Base-by-base conservation (phyloP, 140 eudicot genomes). In the Bidens hawaiensis region DNA sequence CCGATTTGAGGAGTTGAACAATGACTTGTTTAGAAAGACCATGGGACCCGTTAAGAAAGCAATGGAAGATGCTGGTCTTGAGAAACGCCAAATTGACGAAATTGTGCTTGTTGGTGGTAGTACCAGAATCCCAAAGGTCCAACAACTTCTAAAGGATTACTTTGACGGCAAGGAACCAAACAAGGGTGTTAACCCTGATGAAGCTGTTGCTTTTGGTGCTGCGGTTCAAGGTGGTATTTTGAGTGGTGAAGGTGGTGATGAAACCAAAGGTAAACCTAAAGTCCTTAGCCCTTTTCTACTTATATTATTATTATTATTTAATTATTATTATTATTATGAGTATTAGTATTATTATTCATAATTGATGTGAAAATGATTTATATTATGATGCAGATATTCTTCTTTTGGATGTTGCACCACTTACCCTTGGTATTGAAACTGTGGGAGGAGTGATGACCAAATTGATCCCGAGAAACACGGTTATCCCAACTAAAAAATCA, bases 51-150 rank as follows among this genome's bases (percentile, higher is more conserved):
- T 84, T 28, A 81, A 84, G 82, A 84, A 84, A 69, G 93, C 93
- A 1, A 80, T 84, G 93, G 93, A 84, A 9, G 93, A 84, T 23
- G 84, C 93, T 23, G 82, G 84, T 0, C 24, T 84, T 26, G 70
- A 84, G 76, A 84, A 84, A 48, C 61, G 47, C 64, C 84, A 84
- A 76, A 84, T 84, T 48, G 87, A 84, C 62, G 93, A 84, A 71
- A 84, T 84, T 64, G 93, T 84, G 48, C 87, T 84, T 81, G 93
- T 84, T 75, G 93, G 93, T 64, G 93, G 93, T 51, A 84, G 93
- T 42, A 81, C 93, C 58, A 84, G 93, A 23, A 84, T 84, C 25
- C 93, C 87, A n/a, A 84, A 84, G 64, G 93, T 84, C 67, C 93
- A 84, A 56, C 87, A 84, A 53, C 87, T 84, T 27, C 82, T 84